Percentiles rank a stretch among this genome's conserved stretches.
phyloP scores from a whole-genome alignment of 805 yeast species.

The Sugiyamaella qingdaonensis region DNA sequence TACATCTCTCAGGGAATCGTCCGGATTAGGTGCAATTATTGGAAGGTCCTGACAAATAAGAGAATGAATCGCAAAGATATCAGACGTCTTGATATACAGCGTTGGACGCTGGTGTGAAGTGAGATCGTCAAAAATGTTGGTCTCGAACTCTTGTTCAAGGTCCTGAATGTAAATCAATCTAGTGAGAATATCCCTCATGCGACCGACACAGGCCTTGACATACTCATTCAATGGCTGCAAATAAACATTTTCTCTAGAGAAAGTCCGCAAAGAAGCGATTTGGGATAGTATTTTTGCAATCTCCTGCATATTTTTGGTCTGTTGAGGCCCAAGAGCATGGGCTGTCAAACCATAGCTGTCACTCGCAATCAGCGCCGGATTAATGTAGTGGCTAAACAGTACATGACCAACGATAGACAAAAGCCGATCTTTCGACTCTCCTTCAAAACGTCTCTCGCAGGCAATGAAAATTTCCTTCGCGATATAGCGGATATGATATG shows the following conservation, averaged over 20 bases:
- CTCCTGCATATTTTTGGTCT: constrained; percentile 50
- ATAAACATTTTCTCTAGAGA: constrained; percentile 57
- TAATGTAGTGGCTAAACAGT: constrained; percentile 33
- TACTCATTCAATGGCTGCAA: constrained; percentile 78
- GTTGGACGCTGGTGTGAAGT: constrained; percentile 44
- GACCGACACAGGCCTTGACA: constrained; percentile 48
- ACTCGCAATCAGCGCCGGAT: constrained; percentile 37
- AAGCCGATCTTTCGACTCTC: constrained; percentile 46
- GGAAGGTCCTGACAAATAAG: constrained; percentile 31
- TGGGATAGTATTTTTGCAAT: constrained; percentile 60
- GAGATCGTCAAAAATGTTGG: constrained; percentile 68
- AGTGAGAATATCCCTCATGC: constrained; percentile 43
- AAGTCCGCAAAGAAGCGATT: constrained; percentile 62
- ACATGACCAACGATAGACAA: constrained; percentile 63
- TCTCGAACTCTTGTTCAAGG: constrained; percentile 55
- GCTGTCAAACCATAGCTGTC: constrained; percentile 49
- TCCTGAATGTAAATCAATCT: constrained; percentile 51
- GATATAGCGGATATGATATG: constrained; percentile 54
- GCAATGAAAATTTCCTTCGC: constrained; percentile 41
- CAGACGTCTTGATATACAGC: constrained; percentile 34
- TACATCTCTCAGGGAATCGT: constrained; percentile 49
- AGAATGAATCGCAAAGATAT: constrained; percentile 37
- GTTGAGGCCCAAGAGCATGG: constrained; percentile 33
- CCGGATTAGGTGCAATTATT: constrained; percentile 21
- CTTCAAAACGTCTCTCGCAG: constrained; percentile 11